These are phyloP conservation scores for Podila minutissima DNA, from an alignment of 192 early-diverging fungal genomes.

Conservation along the genomic window DNA sequence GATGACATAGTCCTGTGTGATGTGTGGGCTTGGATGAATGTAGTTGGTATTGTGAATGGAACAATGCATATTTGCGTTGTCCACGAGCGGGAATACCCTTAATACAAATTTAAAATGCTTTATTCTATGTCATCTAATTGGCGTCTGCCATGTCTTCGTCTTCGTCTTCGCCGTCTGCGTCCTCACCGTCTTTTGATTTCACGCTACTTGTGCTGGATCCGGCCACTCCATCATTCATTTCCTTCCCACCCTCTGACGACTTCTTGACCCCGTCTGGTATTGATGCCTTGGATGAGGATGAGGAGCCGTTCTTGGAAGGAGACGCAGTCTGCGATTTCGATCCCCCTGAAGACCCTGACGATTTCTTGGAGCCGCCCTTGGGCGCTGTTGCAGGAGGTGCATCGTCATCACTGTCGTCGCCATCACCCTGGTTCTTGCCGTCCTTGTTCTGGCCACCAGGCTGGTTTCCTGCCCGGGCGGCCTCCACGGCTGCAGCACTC, in stretches of 20 bases:
- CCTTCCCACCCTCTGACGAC: slow-evolving; percentile 2
- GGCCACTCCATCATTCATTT: neutral
- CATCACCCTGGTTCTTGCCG: slow-evolving; percentile 30
- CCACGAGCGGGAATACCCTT: too few relatives aligned
- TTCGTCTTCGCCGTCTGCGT: slow-evolving; percentile 27
- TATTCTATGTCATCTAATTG: neutral
- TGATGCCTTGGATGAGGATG: slow-evolving; percentile 13
- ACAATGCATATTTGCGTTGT: too few relatives aligned
- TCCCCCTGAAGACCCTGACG: neutral
- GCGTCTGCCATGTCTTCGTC: slow-evolving; percentile 42
- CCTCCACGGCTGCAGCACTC: slow-evolving; percentile 42
- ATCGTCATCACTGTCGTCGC: slow-evolving; percentile 47
- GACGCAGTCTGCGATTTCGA: neutral
- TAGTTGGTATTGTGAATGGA: too few relatives aligned
- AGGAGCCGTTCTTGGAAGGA: neutral
- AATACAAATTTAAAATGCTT: too few relatives aligned
- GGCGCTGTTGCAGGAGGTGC: neutral
- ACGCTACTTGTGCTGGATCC: too few relatives aligned
- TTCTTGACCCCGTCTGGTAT: slow-evolving; percentile 3
- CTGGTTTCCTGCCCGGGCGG: slow-evolving; percentile 17
- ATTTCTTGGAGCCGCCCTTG: slow-evolving; percentile 10
- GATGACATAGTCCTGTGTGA: slow-evolving; percentile 13
- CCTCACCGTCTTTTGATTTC: neutral
- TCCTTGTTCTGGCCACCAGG: slow-evolving; percentile 44
- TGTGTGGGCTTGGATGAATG: neutral